Percentiles rank a stretch among this genome's conserved stretches.
These are phyloP conservation scores for Thinopyrum elongatum DNA, from an alignment of 176 grass and related monocot species.

Conservation along the genomic window DNA sequence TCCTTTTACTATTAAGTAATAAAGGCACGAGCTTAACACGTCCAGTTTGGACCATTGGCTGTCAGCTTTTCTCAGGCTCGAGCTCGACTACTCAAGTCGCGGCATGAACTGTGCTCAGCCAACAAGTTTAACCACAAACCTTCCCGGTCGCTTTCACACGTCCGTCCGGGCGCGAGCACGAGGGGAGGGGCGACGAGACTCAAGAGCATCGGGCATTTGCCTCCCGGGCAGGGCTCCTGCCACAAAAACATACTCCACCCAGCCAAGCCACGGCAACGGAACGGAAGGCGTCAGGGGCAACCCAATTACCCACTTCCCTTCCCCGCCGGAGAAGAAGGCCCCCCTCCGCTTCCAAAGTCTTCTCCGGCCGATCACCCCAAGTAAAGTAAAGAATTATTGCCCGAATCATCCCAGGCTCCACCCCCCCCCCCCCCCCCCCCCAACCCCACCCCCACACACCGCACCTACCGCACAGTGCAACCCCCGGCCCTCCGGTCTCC, in stretches of 20 bases:
- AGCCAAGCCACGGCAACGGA: conserved; percentile 47
- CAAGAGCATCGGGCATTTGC: conserved; percentile 29
- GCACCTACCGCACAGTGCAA: conserved; percentile 23
- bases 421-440: not conserved
- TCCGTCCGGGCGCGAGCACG: not conserved
- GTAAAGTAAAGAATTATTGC: conserved; percentile 97
- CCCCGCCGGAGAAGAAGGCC: not conserved
- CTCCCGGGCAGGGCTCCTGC: conserved; percentile 13
- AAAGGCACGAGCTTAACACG: not conserved
- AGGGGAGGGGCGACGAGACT: not conserved
- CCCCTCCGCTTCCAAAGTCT: conserved; percentile 37
- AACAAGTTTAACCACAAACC: too few relatives aligned
- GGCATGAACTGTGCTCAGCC: too few relatives aligned
- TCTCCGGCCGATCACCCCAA: conserved; percentile 36
- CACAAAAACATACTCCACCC: not conserved
- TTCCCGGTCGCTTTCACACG: conserved; percentile 23
- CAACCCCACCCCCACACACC: conserved; percentile 31
- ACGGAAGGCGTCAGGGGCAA: conserved; percentile 15
- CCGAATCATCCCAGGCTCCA: conserved; percentile 27
- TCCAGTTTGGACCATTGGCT: not conserved
- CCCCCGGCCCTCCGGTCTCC: not conserved
- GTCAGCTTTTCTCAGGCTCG: not conserved
- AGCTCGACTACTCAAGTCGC: too few relatives aligned
- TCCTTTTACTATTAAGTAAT: too few relatives aligned
- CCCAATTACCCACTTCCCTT: not conserved